Percentiles rank a stretch among this genome's conserved stretches.
Evolutionary conservation across 2,329 filamentous ascomycete genomes (phyloP).

Genomic region (Sporothrix dimorphospora): DNA sequence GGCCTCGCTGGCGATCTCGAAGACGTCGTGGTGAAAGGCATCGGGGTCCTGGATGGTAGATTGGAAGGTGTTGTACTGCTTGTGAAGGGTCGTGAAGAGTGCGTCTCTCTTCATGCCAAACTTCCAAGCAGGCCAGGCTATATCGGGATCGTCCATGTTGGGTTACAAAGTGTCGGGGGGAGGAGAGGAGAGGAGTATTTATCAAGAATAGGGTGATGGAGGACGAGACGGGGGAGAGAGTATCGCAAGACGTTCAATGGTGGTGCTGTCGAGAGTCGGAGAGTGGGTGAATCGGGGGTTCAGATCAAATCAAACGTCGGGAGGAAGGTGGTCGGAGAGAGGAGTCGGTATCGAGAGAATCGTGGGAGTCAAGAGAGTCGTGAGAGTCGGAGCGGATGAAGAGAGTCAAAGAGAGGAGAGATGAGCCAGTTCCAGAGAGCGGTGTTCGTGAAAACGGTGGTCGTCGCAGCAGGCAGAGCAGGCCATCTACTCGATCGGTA

Average conservation of each 20-base stretch:
- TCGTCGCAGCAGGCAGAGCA: constrained; percentile 31
- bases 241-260: background rate
- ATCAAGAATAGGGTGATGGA: background rate
- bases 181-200: background rate
- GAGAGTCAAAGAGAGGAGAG: background rate
- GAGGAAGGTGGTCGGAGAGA: background rate
- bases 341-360: background rate
- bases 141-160: constrained; percentile 58
- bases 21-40: constrained; percentile 65
- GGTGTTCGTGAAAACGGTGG: background rate
- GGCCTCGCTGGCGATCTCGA: constrained; percentile 58
- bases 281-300: background rate
- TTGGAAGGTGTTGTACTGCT: constrained; percentile 62
- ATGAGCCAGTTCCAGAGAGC: constrained; percentile 14
- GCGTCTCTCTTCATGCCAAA: constrained; percentile 64
- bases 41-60: constrained; percentile 61
- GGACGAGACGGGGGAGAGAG: constrained; percentile 14
- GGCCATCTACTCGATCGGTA: constrained; percentile 42
- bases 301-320: constrained; percentile 1
- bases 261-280: background rate
- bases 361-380: constrained; percentile 2
- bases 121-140: constrained; percentile 64
- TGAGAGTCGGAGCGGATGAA: constrained; percentile 6
- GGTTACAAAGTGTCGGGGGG: background rate
- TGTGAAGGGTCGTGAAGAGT: constrained; percentile 60